Percentiles rank a stretch among this genome's conserved stretches.
phyloP scores from a whole-genome alignment of 2,329 filamentous ascomycete species.

The Colletotrichum sp. region DNA sequence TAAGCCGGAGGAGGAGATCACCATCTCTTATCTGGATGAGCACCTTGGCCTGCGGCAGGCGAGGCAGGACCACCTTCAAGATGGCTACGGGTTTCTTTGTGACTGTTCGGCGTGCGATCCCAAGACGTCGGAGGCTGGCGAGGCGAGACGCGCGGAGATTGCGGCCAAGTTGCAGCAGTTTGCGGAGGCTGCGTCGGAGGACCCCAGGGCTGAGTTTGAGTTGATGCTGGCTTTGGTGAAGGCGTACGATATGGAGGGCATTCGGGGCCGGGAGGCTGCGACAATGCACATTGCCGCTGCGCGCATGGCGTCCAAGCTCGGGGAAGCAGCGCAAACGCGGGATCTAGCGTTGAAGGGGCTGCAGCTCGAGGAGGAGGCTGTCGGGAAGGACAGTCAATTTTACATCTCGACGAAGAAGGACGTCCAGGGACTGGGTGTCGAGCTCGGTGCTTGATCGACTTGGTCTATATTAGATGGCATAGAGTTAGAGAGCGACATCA shows the following conservation, averaged over 20 bases:
- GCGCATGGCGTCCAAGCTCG: background rate
- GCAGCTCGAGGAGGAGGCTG: conserved; percentile 10
- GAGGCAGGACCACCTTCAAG: background rate
- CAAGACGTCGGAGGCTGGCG: background rate
- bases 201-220: background rate
- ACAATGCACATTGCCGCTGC: conserved; percentile 1
- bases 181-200: background rate
- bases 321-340: background rate
- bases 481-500: background rate
- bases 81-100: conserved; percentile 7
- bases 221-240: background rate
- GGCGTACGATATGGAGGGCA: conserved; percentile 1
- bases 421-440: background rate
- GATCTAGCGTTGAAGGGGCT: conserved; percentile 1
- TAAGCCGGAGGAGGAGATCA: conserved; percentile 6
- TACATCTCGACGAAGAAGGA: background rate
- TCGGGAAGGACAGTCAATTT: conserved; percentile 15
- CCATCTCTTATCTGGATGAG: conserved; percentile 18
- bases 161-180: background rate
- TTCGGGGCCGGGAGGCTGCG: conserved; percentile 12
- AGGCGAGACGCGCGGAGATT: background rate
- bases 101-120: conserved; percentile 1
- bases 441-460: background rate
- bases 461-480: background rate
- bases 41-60: background rate